Evolutionary conservation across 805 yeast genomes (phyloP), one percentile per base, ranked within the genome.

Genomic region (Debaryomyces castellii): DNA sequence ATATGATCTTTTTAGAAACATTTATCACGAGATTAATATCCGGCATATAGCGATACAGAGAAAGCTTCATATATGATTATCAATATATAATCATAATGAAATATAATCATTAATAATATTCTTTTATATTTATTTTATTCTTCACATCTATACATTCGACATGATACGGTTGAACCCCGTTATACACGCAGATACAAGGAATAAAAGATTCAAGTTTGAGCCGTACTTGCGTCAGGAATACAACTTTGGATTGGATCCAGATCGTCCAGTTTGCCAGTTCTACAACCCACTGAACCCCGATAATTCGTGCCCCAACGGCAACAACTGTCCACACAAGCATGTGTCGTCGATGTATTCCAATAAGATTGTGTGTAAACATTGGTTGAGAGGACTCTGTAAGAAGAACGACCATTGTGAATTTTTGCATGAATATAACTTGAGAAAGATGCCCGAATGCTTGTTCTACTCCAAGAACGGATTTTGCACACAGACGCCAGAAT

Each of bases 331-430:
- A 17, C 83, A 88, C 67, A 87, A 90, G 59, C 98, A 92, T 67
- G 85, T 85, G 27, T 78, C 81, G 4, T 55, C 74, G 16, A 70
- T 70, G 74, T 71, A 65, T 55, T 65, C 61, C 44, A 73, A 74
- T 49, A 74, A 74, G 55, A 89, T 94, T 44, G 99, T 94, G 4
- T 94, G 99, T 64, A 92, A 94, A 74, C 97, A 94, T 72, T 94
- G 99, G 99, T 79, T 94, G 28, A 80, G 97, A 53, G 99, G 99
- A 0, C 77, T 94, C 28, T 94, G 99, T 68, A 94, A 94, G 69
- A 92, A 92, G 73, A 96, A 95, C 41, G 96, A 90, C 55, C 89
- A 88, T 53, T 94, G 99, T 66, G 99, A 94, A 71, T 94, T 89
- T 58, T 69, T 94, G 38, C 99, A 94, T 66, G 99, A 94, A 62